A percentile compares a stretch with the other conserved stretches of the same genome.
Conservation (phyloP, 331 rosid species). For the Phaseolus coccineus region DNA sequence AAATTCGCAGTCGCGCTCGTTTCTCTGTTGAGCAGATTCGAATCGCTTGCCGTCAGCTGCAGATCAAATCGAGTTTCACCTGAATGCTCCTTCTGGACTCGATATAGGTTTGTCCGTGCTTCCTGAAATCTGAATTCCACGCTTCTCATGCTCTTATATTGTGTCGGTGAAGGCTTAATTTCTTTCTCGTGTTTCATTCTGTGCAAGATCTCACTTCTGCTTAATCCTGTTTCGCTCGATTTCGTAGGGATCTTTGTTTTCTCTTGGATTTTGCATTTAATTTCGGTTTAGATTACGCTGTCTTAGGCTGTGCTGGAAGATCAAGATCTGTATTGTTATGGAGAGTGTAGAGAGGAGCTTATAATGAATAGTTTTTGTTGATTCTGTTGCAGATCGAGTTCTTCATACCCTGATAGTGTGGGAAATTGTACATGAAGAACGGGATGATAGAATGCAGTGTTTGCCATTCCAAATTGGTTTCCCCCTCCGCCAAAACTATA, state of each 20-base stretch:
- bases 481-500: constrained; percentile 64
- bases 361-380: background rate
- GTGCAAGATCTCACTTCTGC: constrained; percentile 57
- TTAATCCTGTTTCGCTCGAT: constrained; percentile 13
- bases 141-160: background rate
- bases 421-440: constrained; percentile 61
- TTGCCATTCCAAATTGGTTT: constrained; percentile 86
- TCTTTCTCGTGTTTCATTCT: background rate
- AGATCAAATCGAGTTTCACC: constrained; percentile 57
- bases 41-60: constrained; percentile 44
- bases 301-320: constrained; percentile 12
- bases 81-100: constrained; percentile 55
- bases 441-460: constrained; percentile 95
- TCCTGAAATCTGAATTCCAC: background rate
- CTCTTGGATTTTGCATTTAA: background rate
- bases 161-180: constrained; percentile 30
- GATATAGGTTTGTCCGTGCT: constrained; percentile 51
- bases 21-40: constrained; percentile 30
- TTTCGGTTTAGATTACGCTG: background rate
- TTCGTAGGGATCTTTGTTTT: constrained; percentile 41
- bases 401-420: constrained; percentile 46
- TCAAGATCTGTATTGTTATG: constrained; percentile 42
- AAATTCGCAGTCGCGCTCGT: background rate
- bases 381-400: constrained; percentile 56
- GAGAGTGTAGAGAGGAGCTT: background rate